Evolutionary conservation across 1,284 basidiomycete species (phyloP).

Genomic region (Vanrija pseudolonga): DNA sequence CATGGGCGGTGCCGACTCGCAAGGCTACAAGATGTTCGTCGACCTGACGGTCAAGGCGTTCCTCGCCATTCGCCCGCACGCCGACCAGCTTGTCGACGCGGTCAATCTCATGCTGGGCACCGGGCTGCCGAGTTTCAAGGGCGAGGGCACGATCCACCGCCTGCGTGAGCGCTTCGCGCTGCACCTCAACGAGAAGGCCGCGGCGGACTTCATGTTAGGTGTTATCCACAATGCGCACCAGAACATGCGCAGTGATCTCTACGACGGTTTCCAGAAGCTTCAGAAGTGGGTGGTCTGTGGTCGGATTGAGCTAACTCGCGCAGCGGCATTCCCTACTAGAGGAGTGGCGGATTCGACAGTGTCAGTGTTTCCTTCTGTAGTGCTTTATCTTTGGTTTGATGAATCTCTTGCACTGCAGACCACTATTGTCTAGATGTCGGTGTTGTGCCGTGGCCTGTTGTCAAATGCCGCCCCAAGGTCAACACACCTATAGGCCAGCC

Average conservation of each 20-base stretch:
- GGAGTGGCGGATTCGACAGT: not conserved
- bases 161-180: conserved; percentile 83
- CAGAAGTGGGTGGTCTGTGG: conserved; percentile 39
- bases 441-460: no score
- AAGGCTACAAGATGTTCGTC: conserved; percentile 91
- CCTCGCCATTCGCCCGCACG: conserved; percentile 86
- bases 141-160: conserved; percentile 82
- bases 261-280: conserved; percentile 69
- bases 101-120: conserved; percentile 94
- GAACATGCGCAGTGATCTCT: conserved; percentile 84
- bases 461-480: no score
- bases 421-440: no score
- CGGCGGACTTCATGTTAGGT: conserved; percentile 86
- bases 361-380: no score
- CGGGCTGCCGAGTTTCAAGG: conserved; percentile 93
- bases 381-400: no score
- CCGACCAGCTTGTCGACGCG: conserved; percentile 81
- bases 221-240: conserved; percentile 90
- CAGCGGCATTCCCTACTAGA: conserved; percentile 38
- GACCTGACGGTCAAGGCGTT: conserved; percentile 94
- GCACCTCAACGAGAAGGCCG: conserved; percentile 78
- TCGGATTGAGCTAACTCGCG: not conserved
- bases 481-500: no score
- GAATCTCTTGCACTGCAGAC: no score
- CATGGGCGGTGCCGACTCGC: conserved; percentile 91